Conservation (phyloP, 192 early-diverging fungal species). For the Coemansia sp. region DNA sequence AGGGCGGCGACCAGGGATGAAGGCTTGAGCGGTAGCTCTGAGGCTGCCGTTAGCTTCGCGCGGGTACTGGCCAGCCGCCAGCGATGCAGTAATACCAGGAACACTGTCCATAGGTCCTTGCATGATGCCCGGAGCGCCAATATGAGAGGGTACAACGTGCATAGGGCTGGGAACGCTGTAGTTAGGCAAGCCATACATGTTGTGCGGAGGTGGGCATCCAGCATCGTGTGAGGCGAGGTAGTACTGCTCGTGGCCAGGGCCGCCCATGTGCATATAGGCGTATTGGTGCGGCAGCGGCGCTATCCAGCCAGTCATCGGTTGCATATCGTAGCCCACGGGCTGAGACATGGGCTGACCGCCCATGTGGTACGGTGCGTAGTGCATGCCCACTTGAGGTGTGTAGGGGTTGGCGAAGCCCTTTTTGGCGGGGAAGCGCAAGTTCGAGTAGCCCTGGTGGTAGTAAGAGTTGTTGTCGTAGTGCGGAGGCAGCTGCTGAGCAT, state of each 20-base stretch:
- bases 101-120: constrained; percentile 28
- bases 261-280: constrained; percentile 47
- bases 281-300: constrained; percentile 36
- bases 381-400: constrained; percentile 34
- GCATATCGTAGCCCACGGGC: constrained; percentile 46
- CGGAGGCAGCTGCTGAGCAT: constrained; percentile 3
- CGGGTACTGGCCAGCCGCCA: constrained; percentile 39
- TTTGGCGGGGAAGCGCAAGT: constrained; percentile 40
- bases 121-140: constrained; percentile 34
- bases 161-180: constrained; percentile 40
- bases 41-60: neutral
- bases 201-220: constrained; percentile 34
- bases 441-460: constrained; percentile 28
- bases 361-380: constrained; percentile 47
- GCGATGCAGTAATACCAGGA: constrained; percentile 40
- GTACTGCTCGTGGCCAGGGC: constrained; percentile 44
- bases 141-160: constrained; percentile 23
- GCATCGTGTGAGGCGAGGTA: constrained; percentile 29
- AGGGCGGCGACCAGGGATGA: constrained; percentile 44
- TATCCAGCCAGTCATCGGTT: constrained; percentile 50
- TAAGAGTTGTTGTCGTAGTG: constrained; percentile 37
- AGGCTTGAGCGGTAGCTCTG: constrained; percentile 40
- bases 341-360: constrained; percentile 39
- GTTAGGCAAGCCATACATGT: constrained; percentile 30
- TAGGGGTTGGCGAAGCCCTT: constrained; percentile 27